These are phyloP conservation scores for Abelmoschus esculentus DNA, from an alignment of 345 rosid species.

Conservation along the genomic window DNA sequence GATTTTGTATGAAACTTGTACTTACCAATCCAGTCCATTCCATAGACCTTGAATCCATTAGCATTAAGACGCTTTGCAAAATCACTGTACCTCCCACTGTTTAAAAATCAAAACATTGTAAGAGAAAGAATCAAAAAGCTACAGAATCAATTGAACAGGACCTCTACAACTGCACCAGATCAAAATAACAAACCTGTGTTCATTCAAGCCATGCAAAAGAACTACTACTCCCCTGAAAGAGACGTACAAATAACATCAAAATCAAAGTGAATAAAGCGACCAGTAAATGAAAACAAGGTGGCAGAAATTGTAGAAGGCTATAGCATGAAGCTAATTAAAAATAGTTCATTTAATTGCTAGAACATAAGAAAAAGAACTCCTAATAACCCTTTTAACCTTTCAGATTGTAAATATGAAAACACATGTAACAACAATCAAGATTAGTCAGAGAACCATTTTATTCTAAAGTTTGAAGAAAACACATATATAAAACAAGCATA, in stretches of 20 bases:
- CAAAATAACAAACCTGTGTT: conserved; percentile 61
- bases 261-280: background rate
- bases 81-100: conserved; percentile 41
- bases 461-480: background rate
- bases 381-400: too few species aligned
- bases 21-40: conserved; percentile 95
- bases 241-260: background rate
- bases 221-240: conserved; percentile 66
- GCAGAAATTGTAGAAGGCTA: too few species aligned
- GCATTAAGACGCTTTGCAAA: conserved; percentile 84
- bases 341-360: too few species aligned
- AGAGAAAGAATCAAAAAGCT: background rate
- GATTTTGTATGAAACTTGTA: conserved; percentile 1
- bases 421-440: background rate
- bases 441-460: background rate
- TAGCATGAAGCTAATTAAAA: too few species aligned
- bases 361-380: too few species aligned
- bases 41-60: conserved; percentile 81
- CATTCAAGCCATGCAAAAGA: conserved; percentile 84
- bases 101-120: background rate
- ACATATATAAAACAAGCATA: background rate
- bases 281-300: background rate
- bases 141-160: background rate
- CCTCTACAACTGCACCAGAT: background rate
- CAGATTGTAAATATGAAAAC: too few species aligned